Evolutionary conservation across 1,139 yeast species (phyloP).

Genomic region (Blastobotrys serpentis): DNA sequence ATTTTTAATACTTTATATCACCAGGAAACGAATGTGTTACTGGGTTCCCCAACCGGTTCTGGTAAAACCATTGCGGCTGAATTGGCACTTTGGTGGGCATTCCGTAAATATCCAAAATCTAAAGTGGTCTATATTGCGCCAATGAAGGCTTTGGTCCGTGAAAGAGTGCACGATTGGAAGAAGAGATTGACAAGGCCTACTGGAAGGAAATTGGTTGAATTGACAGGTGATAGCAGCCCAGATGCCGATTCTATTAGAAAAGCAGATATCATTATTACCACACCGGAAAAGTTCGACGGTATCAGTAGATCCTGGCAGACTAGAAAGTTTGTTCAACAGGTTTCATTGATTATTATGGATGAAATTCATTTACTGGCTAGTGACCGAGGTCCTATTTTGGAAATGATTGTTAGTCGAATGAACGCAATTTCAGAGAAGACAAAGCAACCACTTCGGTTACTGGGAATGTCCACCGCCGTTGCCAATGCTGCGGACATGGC

Average conservation of each 20-base stretch:
- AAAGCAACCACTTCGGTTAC: conserved; percentile 67
- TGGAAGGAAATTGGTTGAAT: conserved; percentile 67
- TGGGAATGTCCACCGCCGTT: conserved; percentile 97
- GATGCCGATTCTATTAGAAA: conserved; percentile 81
- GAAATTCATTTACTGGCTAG: conserved; percentile 96
- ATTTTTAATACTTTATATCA: conserved; percentile 86
- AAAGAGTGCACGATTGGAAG: conserved; percentile 95
- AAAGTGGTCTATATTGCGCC: conserved; percentile 96
- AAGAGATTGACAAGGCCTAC: conserved; percentile 55
- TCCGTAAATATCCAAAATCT: conserved; percentile 72
- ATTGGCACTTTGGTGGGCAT: conserved; percentile 95
- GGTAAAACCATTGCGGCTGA: conserved; percentile 98
- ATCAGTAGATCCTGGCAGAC: conserved; percentile 98
- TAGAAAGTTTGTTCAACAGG: conserved; percentile 85
- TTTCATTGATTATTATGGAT: conserved; percentile 93
- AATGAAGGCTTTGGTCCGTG: conserved; percentile 96
- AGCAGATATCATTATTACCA: conserved; percentile 90
- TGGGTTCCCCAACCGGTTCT: conserved; percentile 98
- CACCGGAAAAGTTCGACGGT: conserved; percentile 99
- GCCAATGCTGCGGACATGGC: conserved; percentile 98
- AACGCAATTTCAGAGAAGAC: conserved; percentile 82
- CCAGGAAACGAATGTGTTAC: conserved; percentile 73
- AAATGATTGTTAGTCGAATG: conserved; percentile 98
- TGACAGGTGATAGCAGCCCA: conserved; percentile 96
- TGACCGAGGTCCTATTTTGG: conserved; percentile 97